A percentile compares a stretch with the other conserved stretches of the same genome.
These are phyloP conservation scores for Haplosporangium sp. DNA, from an alignment of 371 early-diverging fungal species.

Conservation along the genomic window DNA sequence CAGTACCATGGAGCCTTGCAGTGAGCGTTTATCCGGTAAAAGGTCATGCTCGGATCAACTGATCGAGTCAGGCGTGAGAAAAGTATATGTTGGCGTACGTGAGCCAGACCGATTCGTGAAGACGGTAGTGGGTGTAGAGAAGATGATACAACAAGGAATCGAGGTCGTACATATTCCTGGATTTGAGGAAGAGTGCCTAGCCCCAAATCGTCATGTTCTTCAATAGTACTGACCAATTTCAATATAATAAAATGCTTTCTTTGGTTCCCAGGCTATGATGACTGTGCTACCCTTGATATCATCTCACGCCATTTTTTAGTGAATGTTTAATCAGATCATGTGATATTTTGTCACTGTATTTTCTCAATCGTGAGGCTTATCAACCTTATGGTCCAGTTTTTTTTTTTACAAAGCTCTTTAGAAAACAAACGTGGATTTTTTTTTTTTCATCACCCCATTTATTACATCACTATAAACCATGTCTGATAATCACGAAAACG, in stretches of 20 bases:
- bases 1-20: slow-evolving; percentile 95
- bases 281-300: no score
- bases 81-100: slow-evolving; percentile 88
- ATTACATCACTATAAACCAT: slow-evolving; percentile 13
- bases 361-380: no score
- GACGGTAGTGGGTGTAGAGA: slow-evolving; percentile 73
- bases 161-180: slow-evolving; percentile 73
- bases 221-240: not conserved
- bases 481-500: slow-evolving; percentile 50
- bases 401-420: not conserved
- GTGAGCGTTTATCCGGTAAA: slow-evolving; percentile 82
- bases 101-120: slow-evolving; percentile 90
- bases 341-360: no score
- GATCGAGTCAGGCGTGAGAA: slow-evolving; percentile 74
- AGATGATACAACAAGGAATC: slow-evolving; percentile 71
- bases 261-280: no score
- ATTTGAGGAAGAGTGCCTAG: slow-evolving; percentile 78
- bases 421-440: slow-evolving; percentile 15
- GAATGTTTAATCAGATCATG: no score
- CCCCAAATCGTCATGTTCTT: slow-evolving; percentile 78
- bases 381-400: not conserved
- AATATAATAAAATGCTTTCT: no score
- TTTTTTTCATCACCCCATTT: not conserved
- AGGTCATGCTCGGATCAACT: slow-evolving; percentile 75
- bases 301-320: no score